Conservation (phyloP, 352 stramenopile genomes). For the Stephanocyclus meneghinianus region DNA sequence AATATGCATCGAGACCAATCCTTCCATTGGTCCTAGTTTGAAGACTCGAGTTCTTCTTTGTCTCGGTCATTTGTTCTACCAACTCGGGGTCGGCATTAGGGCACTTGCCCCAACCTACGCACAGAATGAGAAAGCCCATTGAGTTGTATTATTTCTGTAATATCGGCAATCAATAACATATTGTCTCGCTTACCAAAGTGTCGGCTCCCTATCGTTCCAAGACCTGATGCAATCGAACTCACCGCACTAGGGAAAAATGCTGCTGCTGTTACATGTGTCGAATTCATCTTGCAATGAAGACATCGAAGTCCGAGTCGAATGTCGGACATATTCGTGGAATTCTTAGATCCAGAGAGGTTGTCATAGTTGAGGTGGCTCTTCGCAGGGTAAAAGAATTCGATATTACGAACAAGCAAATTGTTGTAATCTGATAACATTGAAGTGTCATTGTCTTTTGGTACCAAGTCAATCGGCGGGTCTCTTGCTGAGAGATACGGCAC, state of each 20-base stretch:
- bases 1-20: constrained; percentile 56
- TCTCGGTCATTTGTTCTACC: constrained; percentile 39
- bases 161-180: not conserved
- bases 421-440: constrained; percentile 54
- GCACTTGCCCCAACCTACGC: constrained; percentile 45
- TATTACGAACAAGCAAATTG: constrained; percentile 49
- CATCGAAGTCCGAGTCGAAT: constrained; percentile 49
- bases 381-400: constrained; percentile 55
- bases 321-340: constrained; percentile 22
- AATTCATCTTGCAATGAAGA: constrained; percentile 50
- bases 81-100: constrained; percentile 31
- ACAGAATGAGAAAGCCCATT: not conserved
- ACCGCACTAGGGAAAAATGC: constrained; percentile 55
- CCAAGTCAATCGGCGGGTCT: constrained; percentile 26
- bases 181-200: constrained; percentile 37
- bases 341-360: constrained; percentile 18
- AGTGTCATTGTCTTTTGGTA: constrained; percentile 29
- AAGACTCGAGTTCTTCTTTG: constrained; percentile 46
- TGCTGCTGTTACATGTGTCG: constrained; percentile 46
- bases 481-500: not conserved
- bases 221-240: constrained; percentile 46
- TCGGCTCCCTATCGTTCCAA: constrained; percentile 50
- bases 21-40: constrained; percentile 44
- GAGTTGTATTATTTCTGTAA: not conserved
- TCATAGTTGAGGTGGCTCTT: constrained; percentile 23